These are phyloP conservation scores for Sclerotinia minor DNA, from an alignment of 2,329 filamentous ascomycete genomes.

Conservation along the genomic window DNA sequence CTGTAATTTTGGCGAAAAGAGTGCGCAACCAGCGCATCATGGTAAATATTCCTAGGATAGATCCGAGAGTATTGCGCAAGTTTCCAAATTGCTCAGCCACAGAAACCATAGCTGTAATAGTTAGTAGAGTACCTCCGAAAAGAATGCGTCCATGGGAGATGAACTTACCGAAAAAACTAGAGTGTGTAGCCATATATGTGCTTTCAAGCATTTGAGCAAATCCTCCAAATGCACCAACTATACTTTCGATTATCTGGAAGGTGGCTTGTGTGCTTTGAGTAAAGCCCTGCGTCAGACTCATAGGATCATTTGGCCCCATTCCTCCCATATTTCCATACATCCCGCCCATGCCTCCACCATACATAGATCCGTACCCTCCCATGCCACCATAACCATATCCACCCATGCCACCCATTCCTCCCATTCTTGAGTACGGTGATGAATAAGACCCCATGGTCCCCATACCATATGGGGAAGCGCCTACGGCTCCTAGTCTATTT, in stretches of 20 bases:
- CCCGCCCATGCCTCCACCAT: conserved; percentile 41
- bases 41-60: conserved; percentile 92
- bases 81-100: conserved; percentile 97
- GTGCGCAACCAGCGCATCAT: conserved; percentile 93
- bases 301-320: conserved; percentile 78
- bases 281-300: conserved; percentile 93
- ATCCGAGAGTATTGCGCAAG: conserved; percentile 88
- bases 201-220: conserved; percentile 99
- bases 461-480: conserved; percentile 40
- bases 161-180: conserved; percentile 88
- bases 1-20: conserved; percentile 86
- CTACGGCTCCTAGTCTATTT: conserved; percentile 57
- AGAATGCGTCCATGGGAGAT: background rate
- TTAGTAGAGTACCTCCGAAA: conserved; percentile 29
- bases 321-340: conserved; percentile 49
- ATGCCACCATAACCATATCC: conserved; percentile 44
- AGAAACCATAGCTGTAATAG: conserved; percentile 80
- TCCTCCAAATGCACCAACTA: conserved; percentile 93
- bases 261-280: conserved; percentile 93
- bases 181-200: conserved; percentile 99
- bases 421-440: conserved; percentile 38
- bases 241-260: conserved; percentile 97
- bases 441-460: conserved; percentile 46
- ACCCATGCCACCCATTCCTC: conserved; percentile 39
- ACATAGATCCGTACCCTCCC: conserved; percentile 46